Evolutionary conservation across 352 stramenopile genomes (phyloP).

Genomic region (Blastocystis sp.): DNA sequence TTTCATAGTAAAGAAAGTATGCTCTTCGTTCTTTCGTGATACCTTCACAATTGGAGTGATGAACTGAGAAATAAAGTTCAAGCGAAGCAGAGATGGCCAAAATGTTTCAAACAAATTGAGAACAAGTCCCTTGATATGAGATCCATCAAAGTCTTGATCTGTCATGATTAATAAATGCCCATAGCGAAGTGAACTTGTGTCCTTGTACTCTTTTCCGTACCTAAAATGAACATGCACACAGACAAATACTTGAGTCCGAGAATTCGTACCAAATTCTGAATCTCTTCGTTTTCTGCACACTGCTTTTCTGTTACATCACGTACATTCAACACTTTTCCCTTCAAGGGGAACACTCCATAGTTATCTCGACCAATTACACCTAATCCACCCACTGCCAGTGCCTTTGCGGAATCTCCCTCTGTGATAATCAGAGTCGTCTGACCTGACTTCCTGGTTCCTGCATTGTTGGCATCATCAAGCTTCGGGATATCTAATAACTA

Average conservation of each 20-base stretch:
- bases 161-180: constrained; percentile 99
- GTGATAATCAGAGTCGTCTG: constrained; percentile 95
- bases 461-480: constrained; percentile 91
- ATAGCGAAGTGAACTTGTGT: constrained; percentile 80
- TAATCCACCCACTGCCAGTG: constrained; percentile 87
- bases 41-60: constrained; percentile 97
- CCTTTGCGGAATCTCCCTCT: constrained; percentile 96
- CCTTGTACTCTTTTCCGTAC: constrained; percentile 58
- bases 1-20: constrained; percentile 91
- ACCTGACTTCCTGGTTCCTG: constrained; percentile 74
- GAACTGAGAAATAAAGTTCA: constrained; percentile 85
- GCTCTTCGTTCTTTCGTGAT: constrained; percentile 73
- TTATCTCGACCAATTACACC: constrained; percentile 87
- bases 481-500: constrained; percentile 84
- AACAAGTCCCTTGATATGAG: constrained; percentile 95
- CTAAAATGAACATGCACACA: constrained; percentile 63
- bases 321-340: constrained; percentile 97
- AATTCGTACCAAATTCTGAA: constrained; percentile 91
- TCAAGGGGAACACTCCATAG: constrained; percentile 93
- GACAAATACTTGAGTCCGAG: constrained; percentile 87
- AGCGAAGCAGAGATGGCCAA: constrained; percentile 85
- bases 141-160: constrained; percentile 96
- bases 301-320: constrained; percentile 91
- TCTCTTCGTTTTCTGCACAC: constrained; percentile 91
- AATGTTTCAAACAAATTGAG: constrained; percentile 97